Conservation (phyloP, 208 protist species). For the Entamoeba moshkovskii region DNA sequence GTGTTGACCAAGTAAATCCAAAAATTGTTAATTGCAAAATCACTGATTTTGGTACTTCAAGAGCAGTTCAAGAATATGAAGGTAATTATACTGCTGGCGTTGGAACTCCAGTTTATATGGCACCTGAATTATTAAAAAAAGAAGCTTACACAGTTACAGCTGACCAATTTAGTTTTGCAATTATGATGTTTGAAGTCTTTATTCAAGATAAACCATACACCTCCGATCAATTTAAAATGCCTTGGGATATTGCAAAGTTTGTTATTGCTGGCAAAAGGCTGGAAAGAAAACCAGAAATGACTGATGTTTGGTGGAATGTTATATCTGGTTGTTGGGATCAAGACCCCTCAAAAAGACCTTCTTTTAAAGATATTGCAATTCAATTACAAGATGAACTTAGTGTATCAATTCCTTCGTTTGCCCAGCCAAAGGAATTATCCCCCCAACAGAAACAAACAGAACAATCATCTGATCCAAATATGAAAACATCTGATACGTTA, state of each 20-base stretch:
- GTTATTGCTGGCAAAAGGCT: background rate
- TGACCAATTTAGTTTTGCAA: slow-evolving; percentile 46
- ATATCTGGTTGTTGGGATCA: slow-evolving; percentile 9
- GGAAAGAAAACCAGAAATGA: background rate
- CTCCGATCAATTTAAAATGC: slow-evolving; percentile 15
- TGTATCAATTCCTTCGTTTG: background rate
- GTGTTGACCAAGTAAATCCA: background rate
- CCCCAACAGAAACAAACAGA: background rate
- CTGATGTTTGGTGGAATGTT: background rate
- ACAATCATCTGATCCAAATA: background rate
- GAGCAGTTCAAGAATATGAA: background rate
- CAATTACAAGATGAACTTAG: background rate
- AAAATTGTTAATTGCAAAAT: slow-evolving; percentile 11
- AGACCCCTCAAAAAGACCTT: background rate
- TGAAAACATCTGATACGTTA: background rate
- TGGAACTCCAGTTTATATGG: slow-evolving; percentile 32
- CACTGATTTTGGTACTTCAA: slow-evolving; percentile 15
- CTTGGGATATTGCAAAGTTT: background rate
- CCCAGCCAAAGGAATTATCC: background rate
- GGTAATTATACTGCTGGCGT: background rate
- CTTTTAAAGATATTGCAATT: slow-evolving; percentile 7
- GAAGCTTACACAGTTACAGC: slow-evolving; percentile 35
- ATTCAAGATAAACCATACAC: slow-evolving; percentile 28
- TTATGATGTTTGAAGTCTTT: slow-evolving; percentile 43
- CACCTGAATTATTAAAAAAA: slow-evolving; percentile 35